Evolutionary conservation across 768 basidiomycete genomes (phyloP).

Genomic region (Rhizopogon rudus): DNA sequence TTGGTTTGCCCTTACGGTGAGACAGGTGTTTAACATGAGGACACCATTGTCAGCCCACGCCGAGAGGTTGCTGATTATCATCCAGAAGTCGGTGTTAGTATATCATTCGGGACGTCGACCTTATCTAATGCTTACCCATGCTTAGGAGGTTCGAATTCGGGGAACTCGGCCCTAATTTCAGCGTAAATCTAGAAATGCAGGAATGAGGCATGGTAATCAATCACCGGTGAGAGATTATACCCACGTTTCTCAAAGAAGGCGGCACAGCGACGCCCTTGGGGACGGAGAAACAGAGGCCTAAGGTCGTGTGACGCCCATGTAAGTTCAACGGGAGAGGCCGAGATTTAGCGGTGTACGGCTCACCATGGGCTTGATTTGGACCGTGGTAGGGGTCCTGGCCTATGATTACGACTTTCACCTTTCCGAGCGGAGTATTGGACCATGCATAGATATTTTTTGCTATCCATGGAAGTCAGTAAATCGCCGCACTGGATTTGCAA

Average conservation of each 20-base stretch:
- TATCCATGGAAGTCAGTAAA: constrained; percentile 23
- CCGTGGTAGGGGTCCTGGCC: constrained; percentile 89
- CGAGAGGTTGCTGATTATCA: constrained; percentile 59
- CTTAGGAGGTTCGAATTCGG: constrained; percentile 69
- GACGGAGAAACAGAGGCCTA: constrained; percentile 91
- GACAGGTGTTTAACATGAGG: constrained; percentile 85
- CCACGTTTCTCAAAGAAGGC: constrained; percentile 78
- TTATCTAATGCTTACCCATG: constrained; percentile 61
- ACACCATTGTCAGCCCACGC: constrained; percentile 85
- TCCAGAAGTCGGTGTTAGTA: background rate
- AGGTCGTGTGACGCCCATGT: constrained; percentile 9
- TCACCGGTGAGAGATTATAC: constrained; percentile 17
- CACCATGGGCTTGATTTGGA: constrained; percentile 80
- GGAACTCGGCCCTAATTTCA: constrained; percentile 80
- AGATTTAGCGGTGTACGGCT: constrained; percentile 13
- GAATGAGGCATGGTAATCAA: constrained; percentile 9
- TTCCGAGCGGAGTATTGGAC: constrained; percentile 83
- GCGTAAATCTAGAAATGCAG: constrained; percentile 64
- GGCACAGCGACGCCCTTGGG: constrained; percentile 68
- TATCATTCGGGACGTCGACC: constrained; percentile 2
- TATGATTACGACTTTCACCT: constrained; percentile 84
- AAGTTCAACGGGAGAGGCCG: background rate
- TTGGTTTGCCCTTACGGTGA: constrained; percentile 74
- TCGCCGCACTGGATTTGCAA: constrained; percentile 6
- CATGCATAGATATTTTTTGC: constrained; percentile 88